Evolutionary conservation across 352 stramenopile species (phyloP), one percentile per base, ranked within the genome.

Genomic region (Phytophthora nicotianae): DNA sequence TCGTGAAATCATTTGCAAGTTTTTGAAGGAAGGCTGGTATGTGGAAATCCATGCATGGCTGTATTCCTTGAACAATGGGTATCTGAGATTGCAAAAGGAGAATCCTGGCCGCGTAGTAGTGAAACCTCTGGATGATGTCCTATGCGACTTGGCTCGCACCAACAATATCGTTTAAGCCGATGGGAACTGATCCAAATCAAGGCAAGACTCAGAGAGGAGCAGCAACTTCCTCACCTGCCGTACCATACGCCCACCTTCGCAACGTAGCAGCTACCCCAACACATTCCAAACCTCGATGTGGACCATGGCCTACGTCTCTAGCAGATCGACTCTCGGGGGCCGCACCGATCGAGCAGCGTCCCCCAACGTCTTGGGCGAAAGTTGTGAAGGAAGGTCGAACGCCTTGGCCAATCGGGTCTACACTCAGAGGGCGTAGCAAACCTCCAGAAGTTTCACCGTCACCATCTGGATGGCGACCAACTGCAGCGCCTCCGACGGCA

Each of bases 41-140:
- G 56, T 70, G n/a, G 62, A 70, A 49, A 53, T 70, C 20, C 54
- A 70, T 46, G 40, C 55, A 42, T 70, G 56, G 62, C 37, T 70
- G 26, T 54, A 58, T 10, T 35, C 62, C 1, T 24, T 70, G 11
- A 58, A 49, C 45, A 55, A 70, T 23, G 50, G 56, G 1, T 67
- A 62, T 37, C 19, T 71, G 20, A 38, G 47, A 11, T 32, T 71
- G 16, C 62, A 66, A 27, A 52, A 49, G 13, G 42, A 32, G 20
- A 21, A 33, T 23, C 42, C 42, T 16, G 20, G 16, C 5, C 20
- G 41, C 3, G 19, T 48, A 4, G 41, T 48, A 4, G 41, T 48
- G 21, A 48, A 48, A 5, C 41, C 41, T 20, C 41, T 48, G 41
- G 41, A 48, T 17, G 20, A 32, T 29, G 41, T 35, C 21, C 13